Evolutionary conservation across 805 yeast species (phyloP).

Genomic region (Nakazawaea ernobii): DNA sequence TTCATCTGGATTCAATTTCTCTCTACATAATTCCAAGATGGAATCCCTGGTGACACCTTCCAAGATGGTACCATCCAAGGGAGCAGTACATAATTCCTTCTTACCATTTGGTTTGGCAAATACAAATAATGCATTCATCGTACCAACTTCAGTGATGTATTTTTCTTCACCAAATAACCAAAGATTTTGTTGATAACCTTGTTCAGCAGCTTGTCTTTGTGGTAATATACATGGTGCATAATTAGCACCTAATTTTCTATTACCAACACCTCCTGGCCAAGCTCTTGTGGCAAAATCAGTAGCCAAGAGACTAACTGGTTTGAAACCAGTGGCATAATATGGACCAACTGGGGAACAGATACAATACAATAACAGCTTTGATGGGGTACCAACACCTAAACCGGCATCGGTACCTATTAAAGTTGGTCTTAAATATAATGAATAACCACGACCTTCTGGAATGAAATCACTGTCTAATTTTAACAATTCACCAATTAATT

Average conservation of each 20-base stretch:
- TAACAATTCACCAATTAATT: constrained; percentile 71
- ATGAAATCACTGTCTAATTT: constrained; percentile 71
- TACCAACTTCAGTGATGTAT: constrained; percentile 92
- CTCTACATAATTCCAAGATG: constrained; percentile 68
- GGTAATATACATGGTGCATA: constrained; percentile 95
- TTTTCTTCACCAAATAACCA: constrained; percentile 93
- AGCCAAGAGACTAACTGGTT: constrained; percentile 91
- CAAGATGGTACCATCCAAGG: constrained; percentile 93
- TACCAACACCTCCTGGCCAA: constrained; percentile 99
- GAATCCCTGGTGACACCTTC: constrained; percentile 97
- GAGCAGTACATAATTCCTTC: constrained; percentile 92
- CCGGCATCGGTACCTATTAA: constrained; percentile 89
- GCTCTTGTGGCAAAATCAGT: constrained; percentile 96
- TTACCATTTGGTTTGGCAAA: constrained; percentile 75
- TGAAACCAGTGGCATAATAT: constrained; percentile 90
- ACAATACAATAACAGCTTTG: constrained; percentile 74
- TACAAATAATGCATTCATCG: constrained; percentile 92
- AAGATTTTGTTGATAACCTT: constrained; percentile 93
- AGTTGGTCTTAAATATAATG: constrained; percentile 91
- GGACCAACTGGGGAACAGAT: constrained; percentile 98
- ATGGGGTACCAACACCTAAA: constrained; percentile 82
- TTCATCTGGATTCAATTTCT: constrained; percentile 64
- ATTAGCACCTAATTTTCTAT: constrained; percentile 94
- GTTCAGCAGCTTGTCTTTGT: constrained; percentile 79
- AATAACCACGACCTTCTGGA: constrained; percentile 83